These are phyloP conservation scores for Chaetomium sp. DNA, from an alignment of 2,329 filamentous ascomycete species.

Conservation along the genomic window DNA sequence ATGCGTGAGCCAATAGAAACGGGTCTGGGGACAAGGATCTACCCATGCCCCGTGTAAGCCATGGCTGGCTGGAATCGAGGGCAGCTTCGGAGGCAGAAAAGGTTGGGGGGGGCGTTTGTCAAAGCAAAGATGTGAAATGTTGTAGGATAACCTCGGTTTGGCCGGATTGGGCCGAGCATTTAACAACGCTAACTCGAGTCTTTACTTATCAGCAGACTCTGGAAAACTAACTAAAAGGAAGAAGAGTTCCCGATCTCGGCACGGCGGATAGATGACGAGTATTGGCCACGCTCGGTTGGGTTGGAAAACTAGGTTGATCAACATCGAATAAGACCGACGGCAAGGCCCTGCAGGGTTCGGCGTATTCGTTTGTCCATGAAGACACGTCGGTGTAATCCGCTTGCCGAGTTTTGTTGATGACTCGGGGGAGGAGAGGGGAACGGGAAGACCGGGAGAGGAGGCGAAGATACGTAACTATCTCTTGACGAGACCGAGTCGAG, in stretches of 20 bases:
- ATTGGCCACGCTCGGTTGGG: not conserved
- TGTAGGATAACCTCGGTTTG: too few relatives aligned
- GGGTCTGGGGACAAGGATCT: conserved; percentile 7
- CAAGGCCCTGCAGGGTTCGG: not conserved
- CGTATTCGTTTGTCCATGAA: not conserved
- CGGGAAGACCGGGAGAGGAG: not conserved
- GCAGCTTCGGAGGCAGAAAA: not conserved
- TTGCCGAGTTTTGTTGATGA: not conserved
- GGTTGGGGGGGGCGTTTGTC: not conserved
- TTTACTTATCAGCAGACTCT: not conserved
- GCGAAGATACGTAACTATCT: not conserved
- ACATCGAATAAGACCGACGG: conserved; percentile 10
- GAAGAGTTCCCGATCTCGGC: not conserved
- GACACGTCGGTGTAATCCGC: conserved; percentile 1
- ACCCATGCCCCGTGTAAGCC: not conserved
- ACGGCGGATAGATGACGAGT: not conserved
- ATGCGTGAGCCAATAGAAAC: conserved; percentile 29
- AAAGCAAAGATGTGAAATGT: not conserved
- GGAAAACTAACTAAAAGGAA: not conserved
- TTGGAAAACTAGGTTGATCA: conserved; percentile 2
- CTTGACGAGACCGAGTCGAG: not conserved
- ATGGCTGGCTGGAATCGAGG: not conserved
- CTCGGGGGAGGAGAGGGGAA: not conserved
- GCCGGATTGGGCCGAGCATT: too few relatives aligned
- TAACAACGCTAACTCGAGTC: not conserved